Base-by-base conservation (phyloP, 176 grass and related monocot genomes). In the Canna indica region DNA sequence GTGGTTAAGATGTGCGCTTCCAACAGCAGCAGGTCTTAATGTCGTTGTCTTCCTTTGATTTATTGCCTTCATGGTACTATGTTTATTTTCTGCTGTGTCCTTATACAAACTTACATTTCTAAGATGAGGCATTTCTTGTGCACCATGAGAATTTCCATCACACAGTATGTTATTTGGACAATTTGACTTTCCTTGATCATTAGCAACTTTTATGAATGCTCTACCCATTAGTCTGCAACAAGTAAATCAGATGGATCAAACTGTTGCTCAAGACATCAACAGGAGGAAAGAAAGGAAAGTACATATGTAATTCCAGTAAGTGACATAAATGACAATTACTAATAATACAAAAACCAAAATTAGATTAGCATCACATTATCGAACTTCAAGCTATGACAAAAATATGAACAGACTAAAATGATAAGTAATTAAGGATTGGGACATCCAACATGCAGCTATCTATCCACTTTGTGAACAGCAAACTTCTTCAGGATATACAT, bases 41-140 rank as follows among this genome's bases (percentile, higher is more conserved):
- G 88, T 63, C 15, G 81, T 76, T 71, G 22, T 10, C 63, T 66
- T 66, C 35, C 4, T 63, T 33, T 66, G 33, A 24, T 85, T 82
- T 16, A 77, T 56, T 77, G 81, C 71, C 46, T 82, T 91, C 65
- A 85, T 45, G 65, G 76, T 82, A 34, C 75, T 34, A 47, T 67
- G 54, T 73, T 84, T 87, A 70, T 91, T 79, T 85, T 91, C 84
- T 69, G 71, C 63, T 33, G 73, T 75, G 13, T 80, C 76, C 41
- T 65, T n/a, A 17, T 77, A 76, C 33, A 66, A 59, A 74, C 52
- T 72, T 0, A 66, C 52, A 31, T 79, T 50, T 76, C 68, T 70
- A 24, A 80, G 14, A 47, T n/a, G 26, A 82, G 29, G 69, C 34
- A 68, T 39, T 74, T 62, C 64, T 75, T 85, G 57, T 38, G 56